Evolutionary conservation across 495 filamentous ascomycete species (phyloP).

Genomic region (Penicillium antarcticum): DNA sequence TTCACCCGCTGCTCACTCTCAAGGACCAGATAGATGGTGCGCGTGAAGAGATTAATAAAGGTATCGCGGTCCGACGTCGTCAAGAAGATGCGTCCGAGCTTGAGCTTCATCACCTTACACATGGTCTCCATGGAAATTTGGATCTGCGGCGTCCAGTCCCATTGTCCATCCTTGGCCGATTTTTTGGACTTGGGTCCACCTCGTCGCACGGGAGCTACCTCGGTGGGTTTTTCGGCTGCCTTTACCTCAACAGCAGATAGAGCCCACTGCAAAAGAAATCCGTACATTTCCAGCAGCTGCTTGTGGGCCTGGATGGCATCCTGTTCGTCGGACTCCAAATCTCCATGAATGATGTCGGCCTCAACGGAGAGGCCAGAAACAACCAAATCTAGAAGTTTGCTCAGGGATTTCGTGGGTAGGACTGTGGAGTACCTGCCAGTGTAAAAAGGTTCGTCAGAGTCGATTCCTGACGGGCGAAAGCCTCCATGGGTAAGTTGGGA

Average conservation of each 20-base stretch:
- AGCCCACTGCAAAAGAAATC: slow-evolving; percentile 92
- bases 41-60: slow-evolving; percentile 86
- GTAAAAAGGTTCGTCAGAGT: slow-evolving; percentile 60
- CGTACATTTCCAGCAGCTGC: slow-evolving; percentile 88
- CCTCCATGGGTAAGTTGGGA: slow-evolving; percentile 39
- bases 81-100: slow-evolving; percentile 85
- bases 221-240: slow-evolving; percentile 80
- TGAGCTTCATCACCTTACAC: slow-evolving; percentile 93
- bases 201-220: slow-evolving; percentile 62
- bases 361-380: slow-evolving; percentile 92
- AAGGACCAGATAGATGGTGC: slow-evolving; percentile 89
- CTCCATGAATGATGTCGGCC: slow-evolving; percentile 78
- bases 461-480: slow-evolving; percentile 37
- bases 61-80: slow-evolving; percentile 97
- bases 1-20: slow-evolving; percentile 95
- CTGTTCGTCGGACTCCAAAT: slow-evolving; percentile 88
- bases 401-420: slow-evolving; percentile 75
- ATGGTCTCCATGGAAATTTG: slow-evolving; percentile 86
- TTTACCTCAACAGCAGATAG: slow-evolving; percentile 90
- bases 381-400: slow-evolving; percentile 90
- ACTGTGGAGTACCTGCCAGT: slow-evolving; percentile 74
- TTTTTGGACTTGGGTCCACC: slow-evolving; percentile 82
- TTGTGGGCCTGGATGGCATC: slow-evolving; percentile 84
- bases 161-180: slow-evolving; percentile 66
- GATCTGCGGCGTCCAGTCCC: slow-evolving; percentile 86